Evolutionary conservation across 768 basidiomycete genomes (phyloP).

Genomic region (Scleroderma bovista): DNA sequence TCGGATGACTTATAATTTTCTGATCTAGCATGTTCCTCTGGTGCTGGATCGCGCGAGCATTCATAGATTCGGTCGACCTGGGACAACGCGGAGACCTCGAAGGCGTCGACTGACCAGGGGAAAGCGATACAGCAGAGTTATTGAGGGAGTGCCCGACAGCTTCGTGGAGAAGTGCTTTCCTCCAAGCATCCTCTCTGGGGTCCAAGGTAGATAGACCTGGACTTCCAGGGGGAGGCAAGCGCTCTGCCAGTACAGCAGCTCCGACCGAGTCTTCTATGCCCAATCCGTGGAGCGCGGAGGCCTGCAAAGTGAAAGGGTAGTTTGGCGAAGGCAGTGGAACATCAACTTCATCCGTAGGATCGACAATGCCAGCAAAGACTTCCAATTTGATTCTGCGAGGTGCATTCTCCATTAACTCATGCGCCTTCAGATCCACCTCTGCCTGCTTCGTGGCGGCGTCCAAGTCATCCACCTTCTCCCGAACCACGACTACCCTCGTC

Average conservation of each 20-base stretch:
- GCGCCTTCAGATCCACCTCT: slow-evolving; percentile 62
- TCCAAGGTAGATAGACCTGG: slow-evolving; percentile 55
- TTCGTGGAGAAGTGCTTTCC: slow-evolving; percentile 67
- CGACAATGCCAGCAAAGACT: slow-evolving; percentile 57
- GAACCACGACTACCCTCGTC: slow-evolving; percentile 74
- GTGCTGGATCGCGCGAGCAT: slow-evolving; percentile 11
- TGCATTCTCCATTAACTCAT: slow-evolving; percentile 37
- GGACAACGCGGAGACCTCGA: slow-evolving; percentile 23
- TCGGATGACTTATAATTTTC: slow-evolving; percentile 40
- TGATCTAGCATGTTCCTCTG: slow-evolving; percentile 33
- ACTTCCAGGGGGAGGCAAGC: slow-evolving; percentile 58
- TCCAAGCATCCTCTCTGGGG: slow-evolving; percentile 62
- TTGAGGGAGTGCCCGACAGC: slow-evolving; percentile 75
- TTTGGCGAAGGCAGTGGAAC: slow-evolving; percentile 62
- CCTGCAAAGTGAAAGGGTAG: slow-evolving; percentile 71
- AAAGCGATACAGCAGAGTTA: slow-evolving; percentile 36
- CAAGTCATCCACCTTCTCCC: slow-evolving; percentile 75
- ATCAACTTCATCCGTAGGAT: slow-evolving; percentile 82
- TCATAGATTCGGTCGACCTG: slow-evolving; percentile 21
- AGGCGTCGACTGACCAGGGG: slow-evolving; percentile 30
- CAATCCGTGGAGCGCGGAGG: slow-evolving; percentile 66
- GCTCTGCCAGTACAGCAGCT: slow-evolving; percentile 70
- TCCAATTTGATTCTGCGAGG: slow-evolving; percentile 35
- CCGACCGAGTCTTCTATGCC: slow-evolving; percentile 72
- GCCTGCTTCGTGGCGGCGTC: slow-evolving; percentile 67